Percentiles rank a stretch among this genome's conserved stretches.
Evolutionary conservation across 768 basidiomycete genomes (phyloP).

Genomic region (Panaeolus papilionaceus): DNA sequence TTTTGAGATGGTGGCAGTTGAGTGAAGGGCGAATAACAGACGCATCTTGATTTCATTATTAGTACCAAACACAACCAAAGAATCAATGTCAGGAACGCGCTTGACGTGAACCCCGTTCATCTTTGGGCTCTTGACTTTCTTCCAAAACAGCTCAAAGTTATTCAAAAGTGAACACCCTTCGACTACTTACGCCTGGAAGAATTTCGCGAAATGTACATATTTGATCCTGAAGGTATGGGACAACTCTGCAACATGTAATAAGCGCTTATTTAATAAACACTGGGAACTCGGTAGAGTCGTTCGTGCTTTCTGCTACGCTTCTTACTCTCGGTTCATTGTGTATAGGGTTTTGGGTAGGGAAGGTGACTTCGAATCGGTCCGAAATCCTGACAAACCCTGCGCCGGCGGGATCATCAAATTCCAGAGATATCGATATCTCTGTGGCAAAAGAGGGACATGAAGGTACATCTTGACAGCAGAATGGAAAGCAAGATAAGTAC

Average conservation of each 20-base stretch:
- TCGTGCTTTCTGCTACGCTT: constrained; percentile 40
- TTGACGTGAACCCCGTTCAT: not conserved
- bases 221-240: not conserved
- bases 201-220: not conserved
- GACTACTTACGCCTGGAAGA: not conserved
- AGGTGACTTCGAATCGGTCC: constrained; percentile 27
- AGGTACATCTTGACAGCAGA: constrained; percentile 29
- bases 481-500: not conserved
- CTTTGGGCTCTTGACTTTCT: not conserved
- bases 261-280: constrained; percentile 10
- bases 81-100: not conserved
- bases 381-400: constrained; percentile 20
- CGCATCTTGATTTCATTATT: not conserved
- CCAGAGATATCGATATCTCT: constrained; percentile 19
- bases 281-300: constrained; percentile 31
- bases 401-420: constrained; percentile 18
- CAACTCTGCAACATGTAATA: not conserved
- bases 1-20: not conserved
- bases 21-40: not conserved
- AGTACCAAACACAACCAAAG: constrained; percentile 8
- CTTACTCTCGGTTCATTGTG: constrained; percentile 19
- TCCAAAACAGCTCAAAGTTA: not conserved
- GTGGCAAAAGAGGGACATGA: constrained; percentile 30
- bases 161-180: not conserved
- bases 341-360: constrained; percentile 50